Evolutionary conservation across 2,329 filamentous ascomycete species (phyloP), one percentile per base, ranked within the genome.

Genomic region (Colletotrichum zoysiae): DNA sequence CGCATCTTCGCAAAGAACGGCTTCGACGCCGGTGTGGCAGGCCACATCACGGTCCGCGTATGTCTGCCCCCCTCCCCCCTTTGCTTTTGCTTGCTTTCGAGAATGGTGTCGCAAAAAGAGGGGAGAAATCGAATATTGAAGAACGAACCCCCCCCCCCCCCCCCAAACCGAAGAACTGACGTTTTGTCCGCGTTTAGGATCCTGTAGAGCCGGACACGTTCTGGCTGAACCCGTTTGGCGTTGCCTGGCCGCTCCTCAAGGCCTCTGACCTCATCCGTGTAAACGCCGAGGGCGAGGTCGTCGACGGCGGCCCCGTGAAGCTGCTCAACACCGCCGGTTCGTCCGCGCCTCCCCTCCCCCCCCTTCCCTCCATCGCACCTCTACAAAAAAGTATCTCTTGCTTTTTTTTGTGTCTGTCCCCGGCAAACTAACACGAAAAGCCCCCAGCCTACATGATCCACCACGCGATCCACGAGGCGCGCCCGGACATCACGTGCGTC

Each of bases 171-270:
- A 26, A 26, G 26, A 11, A 38, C 35, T 42, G 16, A 59, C 12
- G 38, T 58, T 20, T 26, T 3, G 5, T 26, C 3, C 12, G 38
- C 16, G 1, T 26, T 26, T 12, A 71, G 69, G 78, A 91, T 73
- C 90, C 90, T 0, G 86, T 92, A 14, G 87, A 91, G 57, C 87
- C 88, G 0, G 80, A 82, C 2, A 89, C 86, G 0, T 91, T 92
- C 81, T 92, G 90, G 90, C 88, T 92, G 5, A 92, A 92, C 74
- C 90, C 90, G 0, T 90, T 92, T 67, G 89, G 89, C 12, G 84
- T 89, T 1, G 85, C 88, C 3, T 92, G 91, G 80, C 87, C 87
- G 11, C 82, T 89, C 65, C 87, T 93, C 55, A 91, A 88, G 68
- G 85, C 86, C 0, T 90, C 88, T 0, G 90, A 93, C 74, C 84